Base-by-base conservation (phyloP, 257 asterid species). In the Primulina eburnea region DNA sequence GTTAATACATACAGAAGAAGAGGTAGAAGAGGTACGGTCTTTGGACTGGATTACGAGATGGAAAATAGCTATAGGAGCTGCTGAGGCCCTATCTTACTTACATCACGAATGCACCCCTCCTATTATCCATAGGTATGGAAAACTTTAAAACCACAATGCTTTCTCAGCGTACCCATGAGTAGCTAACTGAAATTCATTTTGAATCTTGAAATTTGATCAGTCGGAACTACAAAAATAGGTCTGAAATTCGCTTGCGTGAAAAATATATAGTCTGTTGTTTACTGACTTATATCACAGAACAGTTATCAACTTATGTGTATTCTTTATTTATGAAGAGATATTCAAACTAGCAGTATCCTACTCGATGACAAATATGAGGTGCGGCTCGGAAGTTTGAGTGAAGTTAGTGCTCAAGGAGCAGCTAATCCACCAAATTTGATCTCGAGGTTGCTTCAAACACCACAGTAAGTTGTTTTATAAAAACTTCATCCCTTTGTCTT, bases 41-140 rank as follows among this genome's bases (percentile, higher is more conserved):
- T 65, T 88, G 81, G 96, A 90, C 78, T 90, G 96, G 96, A 90
- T 90, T 52, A 90, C 95, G 24, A 74, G 96, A 74, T 75, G 87
- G 73, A 89, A 89, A 73, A 86, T 89, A 29, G 95, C 96, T 0
- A 86, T 77, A 2, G 95, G 95, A 65, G 82, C 83, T 76, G 96
- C 96, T 8, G 96, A 90, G 76, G 95, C 80, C 21, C 78, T 88
- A 52, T 43, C 82, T 33, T 90, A 83, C 79, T 71, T 90, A 63
- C 96, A 90, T 72, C 90, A 86, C 72, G 92, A 90, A 61, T 88
- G 89, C 78, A 72, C 35, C 66, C 96, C 96, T 69, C 87, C 96
- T 3, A 50, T 84, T 70, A 90, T 88, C 58, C 96, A 90, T 50
- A 84, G 96, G 96, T 90, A 84, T 37, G 63, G 24, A 37, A 38